phyloP scores from a whole-genome alignment of 2,329 filamentous ascomycete species.

The Alternaria panax region DNA sequence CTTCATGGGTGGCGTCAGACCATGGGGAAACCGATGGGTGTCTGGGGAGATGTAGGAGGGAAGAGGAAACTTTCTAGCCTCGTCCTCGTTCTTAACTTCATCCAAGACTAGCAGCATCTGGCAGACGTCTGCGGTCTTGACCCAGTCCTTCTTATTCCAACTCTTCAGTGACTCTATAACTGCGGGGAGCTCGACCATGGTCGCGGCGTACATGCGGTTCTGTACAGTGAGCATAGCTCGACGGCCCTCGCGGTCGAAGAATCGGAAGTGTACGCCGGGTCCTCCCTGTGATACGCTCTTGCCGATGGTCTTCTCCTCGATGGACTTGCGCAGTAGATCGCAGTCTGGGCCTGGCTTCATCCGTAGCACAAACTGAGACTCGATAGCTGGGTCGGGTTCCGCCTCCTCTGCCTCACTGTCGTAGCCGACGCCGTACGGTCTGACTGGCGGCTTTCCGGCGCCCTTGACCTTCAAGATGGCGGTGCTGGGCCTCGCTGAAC shows the following conservation, averaged over 20 bases:
- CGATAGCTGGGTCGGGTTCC: conserved; percentile 85
- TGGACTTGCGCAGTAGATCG: conserved; percentile 78
- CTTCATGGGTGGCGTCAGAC: conserved; percentile 86
- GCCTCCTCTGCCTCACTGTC: conserved; percentile 94
- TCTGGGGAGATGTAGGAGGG: conserved; percentile 74
- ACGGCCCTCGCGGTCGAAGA: conserved; percentile 75
- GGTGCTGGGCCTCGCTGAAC: conserved; percentile 27
- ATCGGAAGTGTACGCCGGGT: conserved; percentile 80
- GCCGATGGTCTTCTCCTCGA: conserved; percentile 80
- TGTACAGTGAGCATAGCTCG: conserved; percentile 76
- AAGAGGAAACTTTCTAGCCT: conserved; percentile 63
- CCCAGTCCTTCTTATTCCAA: conserved; percentile 85
- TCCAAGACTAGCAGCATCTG: conserved; percentile 87
- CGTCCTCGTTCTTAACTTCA: conserved; percentile 64
- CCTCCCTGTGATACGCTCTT: conserved; percentile 68
- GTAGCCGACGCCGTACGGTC: conserved; percentile 86
- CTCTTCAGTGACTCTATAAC: conserved; percentile 92
- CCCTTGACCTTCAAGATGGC: conserved; percentile 47
- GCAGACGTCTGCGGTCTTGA: conserved; percentile 87
- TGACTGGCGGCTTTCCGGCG: conserved; percentile 39
- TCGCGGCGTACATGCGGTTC: conserved; percentile 75
- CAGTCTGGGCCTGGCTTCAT: conserved; percentile 87
- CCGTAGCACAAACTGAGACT: conserved; percentile 87
- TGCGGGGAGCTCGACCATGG: conserved; percentile 83
- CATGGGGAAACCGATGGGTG: conserved; percentile 79